These are phyloP conservation scores for Ganoderma resinaceum DNA, from an alignment of 1,284 basidiomycete species.

Conservation along the genomic window DNA sequence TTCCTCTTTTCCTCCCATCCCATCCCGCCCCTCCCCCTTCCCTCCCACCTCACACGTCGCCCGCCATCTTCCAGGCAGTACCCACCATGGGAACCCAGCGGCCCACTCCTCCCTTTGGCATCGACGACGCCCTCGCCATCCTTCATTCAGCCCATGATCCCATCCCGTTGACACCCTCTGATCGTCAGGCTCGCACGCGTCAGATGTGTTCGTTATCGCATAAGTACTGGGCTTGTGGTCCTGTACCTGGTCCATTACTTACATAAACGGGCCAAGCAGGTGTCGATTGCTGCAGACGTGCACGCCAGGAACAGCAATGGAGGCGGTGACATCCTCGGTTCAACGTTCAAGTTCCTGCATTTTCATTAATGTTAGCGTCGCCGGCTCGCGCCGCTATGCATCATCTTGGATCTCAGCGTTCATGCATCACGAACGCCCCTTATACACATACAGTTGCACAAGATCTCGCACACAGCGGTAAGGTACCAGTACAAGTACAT, in stretches of 20 bases:
- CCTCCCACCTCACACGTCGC: conserved; percentile 17
- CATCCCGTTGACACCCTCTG: conserved; percentile 1
- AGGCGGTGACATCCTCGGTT: not conserved
- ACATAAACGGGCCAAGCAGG: conserved; percentile 1
- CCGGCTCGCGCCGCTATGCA: not conserved
- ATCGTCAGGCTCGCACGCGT: conserved; percentile 12
- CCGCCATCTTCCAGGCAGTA: not conserved
- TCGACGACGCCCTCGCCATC: not conserved
- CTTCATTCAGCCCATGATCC: not conserved
- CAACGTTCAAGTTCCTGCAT: not conserved
- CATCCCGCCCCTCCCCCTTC: conserved; percentile 14
- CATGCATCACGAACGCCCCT: too few species aligned
- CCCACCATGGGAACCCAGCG: not conserved
- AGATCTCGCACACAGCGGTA: too few species aligned
- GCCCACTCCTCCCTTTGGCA: not conserved
- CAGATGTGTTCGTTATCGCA: conserved; percentile 6
- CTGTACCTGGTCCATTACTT: conserved; percentile 10
- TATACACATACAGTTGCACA: too few species aligned
- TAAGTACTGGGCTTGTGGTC: conserved; percentile 1
- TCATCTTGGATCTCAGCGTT: not conserved
- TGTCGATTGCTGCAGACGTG: not conserved
- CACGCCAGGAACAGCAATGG: conserved; percentile 1
- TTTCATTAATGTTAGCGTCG: not conserved
- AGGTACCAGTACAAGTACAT: too few species aligned
- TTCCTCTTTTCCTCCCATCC: conserved; percentile 18